These are phyloP conservation scores for Lyophyllum shimeji DNA, from an alignment of 768 basidiomycete genomes.

Conservation along the genomic window DNA sequence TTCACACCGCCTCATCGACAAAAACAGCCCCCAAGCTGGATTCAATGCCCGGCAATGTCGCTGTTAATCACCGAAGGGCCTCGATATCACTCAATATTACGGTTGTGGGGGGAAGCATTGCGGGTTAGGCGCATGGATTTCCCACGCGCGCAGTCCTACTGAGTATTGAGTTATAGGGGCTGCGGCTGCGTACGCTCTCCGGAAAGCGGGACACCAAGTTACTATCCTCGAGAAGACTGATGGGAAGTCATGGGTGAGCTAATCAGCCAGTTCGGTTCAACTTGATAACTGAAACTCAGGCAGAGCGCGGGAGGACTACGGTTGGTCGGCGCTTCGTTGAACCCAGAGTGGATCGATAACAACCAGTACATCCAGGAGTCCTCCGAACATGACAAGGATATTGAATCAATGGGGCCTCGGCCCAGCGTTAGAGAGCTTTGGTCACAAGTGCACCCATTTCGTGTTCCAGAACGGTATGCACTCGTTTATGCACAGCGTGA, in stretches of 20 bases:
- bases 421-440: constrained; percentile 38
- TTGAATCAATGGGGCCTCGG: constrained; percentile 56
- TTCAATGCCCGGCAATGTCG: constrained; percentile 28
- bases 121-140: constrained; percentile 23
- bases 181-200: constrained; percentile 53
- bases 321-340: constrained; percentile 12
- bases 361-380: constrained; percentile 26
- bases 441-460: constrained; percentile 31
- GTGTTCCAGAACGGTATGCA: constrained; percentile 25
- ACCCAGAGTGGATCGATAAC: background rate
- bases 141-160: constrained; percentile 2
- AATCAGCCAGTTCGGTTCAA: background rate
- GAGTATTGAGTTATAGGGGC: constrained; percentile 35
- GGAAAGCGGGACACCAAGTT: constrained; percentile 60
- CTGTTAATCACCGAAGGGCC: constrained; percentile 23
- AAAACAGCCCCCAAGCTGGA: background rate
- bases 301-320: constrained; percentile 46
- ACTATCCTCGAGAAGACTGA: constrained; percentile 51
- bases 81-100: constrained; percentile 32
- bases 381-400: constrained; percentile 59
- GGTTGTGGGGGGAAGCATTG: constrained; percentile 48
- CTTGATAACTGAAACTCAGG: background rate
- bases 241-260: constrained; percentile 39
- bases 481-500: background rate
- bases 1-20: background rate